Evolutionary conservation across 805 yeast genomes (phyloP).

Genomic region (Saturnispora sanitii): DNA sequence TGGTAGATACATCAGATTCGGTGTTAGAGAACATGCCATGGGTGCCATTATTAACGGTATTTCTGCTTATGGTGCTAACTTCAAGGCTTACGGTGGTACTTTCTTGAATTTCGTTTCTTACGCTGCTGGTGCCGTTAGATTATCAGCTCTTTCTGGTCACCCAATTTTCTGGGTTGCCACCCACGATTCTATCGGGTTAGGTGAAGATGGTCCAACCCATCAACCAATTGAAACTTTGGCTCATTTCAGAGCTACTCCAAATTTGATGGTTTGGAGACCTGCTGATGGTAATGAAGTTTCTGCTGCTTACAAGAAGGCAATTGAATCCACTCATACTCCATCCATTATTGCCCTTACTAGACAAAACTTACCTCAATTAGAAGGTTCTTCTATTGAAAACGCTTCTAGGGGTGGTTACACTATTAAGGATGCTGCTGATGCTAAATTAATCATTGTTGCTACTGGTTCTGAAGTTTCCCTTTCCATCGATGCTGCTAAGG

Average conservation of each 20-base stretch:
- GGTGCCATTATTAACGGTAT: slow-evolving; percentile 98
- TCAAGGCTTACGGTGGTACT: slow-evolving; percentile 91
- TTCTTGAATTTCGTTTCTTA: slow-evolving; percentile 86
- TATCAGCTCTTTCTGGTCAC: slow-evolving; percentile 73
- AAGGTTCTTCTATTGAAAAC: slow-evolving; percentile 83
- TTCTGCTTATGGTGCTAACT: slow-evolving; percentile 79
- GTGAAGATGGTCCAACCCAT: slow-evolving; percentile 93
- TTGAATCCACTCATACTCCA: slow-evolving; percentile 56
- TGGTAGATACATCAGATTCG: slow-evolving; percentile 94
- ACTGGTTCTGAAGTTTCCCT: slow-evolving; percentile 93
- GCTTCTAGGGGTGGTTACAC: slow-evolving; percentile 95
- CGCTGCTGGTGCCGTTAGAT: slow-evolving; percentile 82
- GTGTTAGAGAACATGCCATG: slow-evolving; percentile 99
- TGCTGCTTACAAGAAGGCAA: slow-evolving; percentile 66
- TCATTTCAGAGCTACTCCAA: slow-evolving; percentile 78
- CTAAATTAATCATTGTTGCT: slow-evolving; percentile 71
- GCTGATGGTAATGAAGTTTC: slow-evolving; percentile 87
- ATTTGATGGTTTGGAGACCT: slow-evolving; percentile 82
- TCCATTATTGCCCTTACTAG: slow-evolving; percentile 69
- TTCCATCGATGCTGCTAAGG: slow-evolving; percentile 73
- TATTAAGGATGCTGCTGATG: slow-evolving; percentile 43
- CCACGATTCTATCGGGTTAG: slow-evolving; percentile 83
- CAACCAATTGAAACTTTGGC: slow-evolving; percentile 87
- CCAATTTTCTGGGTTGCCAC: slow-evolving; percentile 85
- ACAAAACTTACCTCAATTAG: slow-evolving; percentile 88